A percentile compares a stretch with the other conserved stretches of the same genome.
phyloP scores from a whole-genome alignment of 768 basidiomycete species.

The Tylopilus balloui region DNA sequence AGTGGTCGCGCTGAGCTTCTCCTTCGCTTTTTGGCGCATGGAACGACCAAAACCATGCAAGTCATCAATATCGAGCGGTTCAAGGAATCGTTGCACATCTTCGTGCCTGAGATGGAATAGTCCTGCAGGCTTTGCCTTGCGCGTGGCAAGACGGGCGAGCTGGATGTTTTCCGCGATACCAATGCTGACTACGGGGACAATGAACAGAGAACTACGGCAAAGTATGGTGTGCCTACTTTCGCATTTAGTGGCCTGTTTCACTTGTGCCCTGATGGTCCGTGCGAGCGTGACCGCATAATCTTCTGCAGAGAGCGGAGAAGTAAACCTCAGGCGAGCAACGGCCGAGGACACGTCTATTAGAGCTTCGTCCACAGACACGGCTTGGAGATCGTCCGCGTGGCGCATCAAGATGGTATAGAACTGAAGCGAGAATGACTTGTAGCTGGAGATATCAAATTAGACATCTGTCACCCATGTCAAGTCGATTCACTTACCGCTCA shows the following conservation, averaged over 20 bases:
- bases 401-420: slow-evolving; percentile 93
- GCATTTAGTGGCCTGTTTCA: slow-evolving; percentile 76
- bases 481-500: slow-evolving; percentile 48
- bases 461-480: not conserved
- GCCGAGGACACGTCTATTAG: slow-evolving; percentile 79
- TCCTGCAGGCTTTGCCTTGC: slow-evolving; percentile 86
- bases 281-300: slow-evolving; percentile 79
- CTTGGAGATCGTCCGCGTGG: slow-evolving; percentile 87
- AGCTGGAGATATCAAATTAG: slow-evolving; percentile 43
- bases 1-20: slow-evolving; percentile 68
- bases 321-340: slow-evolving; percentile 37
- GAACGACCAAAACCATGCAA: slow-evolving; percentile 85
- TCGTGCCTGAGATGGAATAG: slow-evolving; percentile 67
- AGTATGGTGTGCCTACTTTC: slow-evolving; percentile 49
- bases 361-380: slow-evolving; percentile 95
- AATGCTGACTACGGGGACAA: slow-evolving; percentile 65
- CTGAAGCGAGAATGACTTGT: slow-evolving; percentile 75
- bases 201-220: not conserved
- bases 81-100: slow-evolving; percentile 52
- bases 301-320: slow-evolving; percentile 20
- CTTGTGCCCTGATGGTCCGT: slow-evolving; percentile 71
- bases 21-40: slow-evolving; percentile 69
- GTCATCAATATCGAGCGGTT: slow-evolving; percentile 69
- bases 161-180: slow-evolving; percentile 91
- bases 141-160: slow-evolving; percentile 87